Percentiles rank a stretch among this genome's conserved stretches.
Evolutionary conservation across 768 basidiomycete genomes (phyloP).

Genomic region (Hebeloma cylindrosporum): DNA sequence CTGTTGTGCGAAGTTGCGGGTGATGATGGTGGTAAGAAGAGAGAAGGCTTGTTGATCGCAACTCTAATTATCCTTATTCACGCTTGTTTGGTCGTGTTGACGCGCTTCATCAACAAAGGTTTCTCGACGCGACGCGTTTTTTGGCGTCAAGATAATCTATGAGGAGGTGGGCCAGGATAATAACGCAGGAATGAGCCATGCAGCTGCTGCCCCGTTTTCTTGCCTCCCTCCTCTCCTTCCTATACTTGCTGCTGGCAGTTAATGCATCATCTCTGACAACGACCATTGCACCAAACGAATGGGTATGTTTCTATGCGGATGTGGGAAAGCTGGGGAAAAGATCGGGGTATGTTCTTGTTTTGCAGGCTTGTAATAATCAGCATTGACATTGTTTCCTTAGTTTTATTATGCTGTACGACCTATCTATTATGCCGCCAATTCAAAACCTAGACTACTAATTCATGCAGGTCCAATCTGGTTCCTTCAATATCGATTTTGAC

Average conservation of each 20-base stretch:
- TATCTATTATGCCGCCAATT: too few species aligned
- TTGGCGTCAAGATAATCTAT: background rate
- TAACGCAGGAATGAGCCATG: too few species aligned
- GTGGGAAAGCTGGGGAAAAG: constrained; percentile 96
- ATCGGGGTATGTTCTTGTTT: constrained; percentile 62
- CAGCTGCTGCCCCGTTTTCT: constrained; percentile 28
- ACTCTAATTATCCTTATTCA: constrained; percentile 41
- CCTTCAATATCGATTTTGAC: constrained; percentile 94
- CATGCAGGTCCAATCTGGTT: constrained; percentile 87
- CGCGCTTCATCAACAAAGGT: constrained; percentile 13
- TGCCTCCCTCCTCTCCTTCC: constrained; percentile 34
- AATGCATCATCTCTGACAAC: constrained; percentile 77
- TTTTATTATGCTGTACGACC: constrained; percentile 93
- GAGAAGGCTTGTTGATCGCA: constrained; percentile 35
- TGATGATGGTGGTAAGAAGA: constrained; percentile 34
- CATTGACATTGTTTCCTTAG: constrained; percentile 38
- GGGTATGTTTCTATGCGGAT: constrained; percentile 92
- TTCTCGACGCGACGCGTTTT: background rate
- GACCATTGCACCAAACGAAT: constrained; percentile 71
- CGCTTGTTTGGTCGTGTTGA: too few species aligned
- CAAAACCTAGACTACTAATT: background rate
- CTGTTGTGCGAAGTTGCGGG: constrained; percentile 7
- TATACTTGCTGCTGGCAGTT: constrained; percentile 34
- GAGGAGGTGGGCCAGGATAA: too few species aligned
- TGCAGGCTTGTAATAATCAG: background rate